Evolutionary conservation across 1,139 yeast species (phyloP), one percentile per base, ranked within the genome.

Genomic region (Wickerhamomyces sp.): DNA sequence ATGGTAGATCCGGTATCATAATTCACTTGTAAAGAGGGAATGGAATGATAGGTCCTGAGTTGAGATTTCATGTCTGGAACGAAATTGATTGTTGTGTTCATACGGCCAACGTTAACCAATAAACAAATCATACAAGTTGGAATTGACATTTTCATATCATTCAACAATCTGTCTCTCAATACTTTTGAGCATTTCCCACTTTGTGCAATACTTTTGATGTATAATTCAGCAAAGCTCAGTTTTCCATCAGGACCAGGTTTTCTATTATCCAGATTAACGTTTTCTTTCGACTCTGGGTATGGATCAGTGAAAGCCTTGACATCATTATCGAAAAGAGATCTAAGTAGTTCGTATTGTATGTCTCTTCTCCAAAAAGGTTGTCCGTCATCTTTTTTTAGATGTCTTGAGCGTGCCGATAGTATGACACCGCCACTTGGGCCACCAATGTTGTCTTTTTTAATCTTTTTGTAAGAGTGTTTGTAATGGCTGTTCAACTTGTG

Each of bases 61-160:
- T 90, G 92, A 1, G 96, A 88, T 49, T 89, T 82, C 97, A 90
- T 90, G 58, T 89, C 97, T n/a, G 95, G 89, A 41, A 88, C 95
- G 58, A 90, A 92, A 61, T 90, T 90, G 39, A 92, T 81, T 5
- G 97, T 92, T 2, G 98, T 92, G 64, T 92, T 92, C 80, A 92
- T 81, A 48, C 97, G 70, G 5, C 97, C 97, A 34, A 89, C 80
- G 58, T 92, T 92, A 21, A 92, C 97, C 47, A 92, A 69, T 33
- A 92, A 64, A 49, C 96, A 87, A 24, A 88, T 82, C 72, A 87
- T 80, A 38, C 89, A 86, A 37, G 88, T 88, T 14, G 88, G 78
- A 36, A 77, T 69, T 3, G 87, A 86, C 63, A 76, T 72, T 33
- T 76, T 76, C 43, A 71, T 72, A 46, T 84, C 88, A 42, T 68